phyloP scores from a whole-genome alignment of 2,329 filamentous ascomycete genomes.

The Apiospora aurea region DNA sequence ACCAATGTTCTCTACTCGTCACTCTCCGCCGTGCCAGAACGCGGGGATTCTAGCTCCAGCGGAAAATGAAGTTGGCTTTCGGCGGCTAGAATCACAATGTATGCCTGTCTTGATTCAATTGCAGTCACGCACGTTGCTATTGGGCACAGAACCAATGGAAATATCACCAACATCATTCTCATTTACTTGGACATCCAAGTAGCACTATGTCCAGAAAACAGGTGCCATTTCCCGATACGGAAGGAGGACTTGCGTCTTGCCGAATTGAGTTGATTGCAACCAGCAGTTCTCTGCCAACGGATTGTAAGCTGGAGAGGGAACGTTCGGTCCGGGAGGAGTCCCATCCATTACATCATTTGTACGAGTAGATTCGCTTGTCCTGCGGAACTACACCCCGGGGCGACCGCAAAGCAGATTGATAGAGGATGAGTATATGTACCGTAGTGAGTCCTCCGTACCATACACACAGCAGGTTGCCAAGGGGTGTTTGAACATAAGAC shows the following conservation, averaged over 20 bases:
- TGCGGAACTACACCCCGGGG: background rate
- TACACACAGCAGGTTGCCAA: background rate
- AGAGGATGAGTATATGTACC: too few relatives aligned
- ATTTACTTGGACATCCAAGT: background rate
- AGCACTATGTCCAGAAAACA: too few relatives aligned
- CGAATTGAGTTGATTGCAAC: background rate
- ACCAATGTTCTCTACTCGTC: too few relatives aligned
- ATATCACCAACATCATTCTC: background rate
- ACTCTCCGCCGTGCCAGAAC: background rate
- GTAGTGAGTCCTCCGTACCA: background rate
- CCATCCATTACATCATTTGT: constrained; percentile 34
- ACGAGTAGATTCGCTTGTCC: background rate
- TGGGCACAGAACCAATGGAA: background rate
- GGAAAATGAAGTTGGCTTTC: background rate
- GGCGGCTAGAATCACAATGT: background rate
- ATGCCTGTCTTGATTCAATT: background rate
- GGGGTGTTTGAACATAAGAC: constrained; percentile 28
- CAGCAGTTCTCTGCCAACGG: background rate
- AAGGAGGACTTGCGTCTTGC: background rate
- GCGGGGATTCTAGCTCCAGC: background rate
- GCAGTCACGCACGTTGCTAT: background rate
- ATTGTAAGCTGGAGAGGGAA: background rate
- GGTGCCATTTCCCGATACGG: background rate
- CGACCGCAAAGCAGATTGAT: background rate
- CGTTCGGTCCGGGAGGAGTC: background rate